Base-by-base conservation (phyloP, 2,329 filamentous ascomycete species). In the Alternaria burnsii region DNA sequence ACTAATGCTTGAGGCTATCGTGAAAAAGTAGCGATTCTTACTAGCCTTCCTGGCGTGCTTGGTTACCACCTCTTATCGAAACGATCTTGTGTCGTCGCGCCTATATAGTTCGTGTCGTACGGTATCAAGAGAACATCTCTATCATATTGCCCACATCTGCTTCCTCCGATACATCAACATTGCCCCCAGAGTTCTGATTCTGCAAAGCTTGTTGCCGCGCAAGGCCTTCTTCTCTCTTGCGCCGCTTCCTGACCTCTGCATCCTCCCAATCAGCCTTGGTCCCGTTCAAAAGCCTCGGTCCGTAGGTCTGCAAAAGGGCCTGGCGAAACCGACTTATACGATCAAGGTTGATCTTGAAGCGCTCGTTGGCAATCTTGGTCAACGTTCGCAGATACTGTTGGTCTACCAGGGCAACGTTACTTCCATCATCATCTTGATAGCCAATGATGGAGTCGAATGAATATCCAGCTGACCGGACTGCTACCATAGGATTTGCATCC, bases 371-470 rank as follows among this genome's bases (percentile, higher is more conserved):
- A 57, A 97, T 85, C 4, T 80, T 77, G 12, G 94, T 79, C 14
- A 97, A 81, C 59, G 85, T 87, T 42, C 80, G 80, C 5, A 97
- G 83, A 71, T 95, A 93, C 9, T 82, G 81, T 34, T 89, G 84
- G 2, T 87, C 82, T 1, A 97, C 91, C 22, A 81, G 71, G 14
- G 73, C 62, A 36, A 85, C 82, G 62, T 80, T 66, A 4, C 73
- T 76, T 20, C 85, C 74, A 7, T 68, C 53, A 3, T 74, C 59
- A 48, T 77, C 69, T 54, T 80, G 72, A 46, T 80, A 83, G 1
- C 92, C 94, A 32, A 98, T 85, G 26, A 97, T 84, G 1, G 91
- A 92, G 79, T 97, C 92, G 62, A 97, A 87, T 1, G 88, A 86
- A 2, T 97, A 83, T 0, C 94, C 94, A 77, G 92, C 91, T 5